Base-by-base conservation (phyloP, 176 grass and related monocot species). In the Stipa capillata region DNA sequence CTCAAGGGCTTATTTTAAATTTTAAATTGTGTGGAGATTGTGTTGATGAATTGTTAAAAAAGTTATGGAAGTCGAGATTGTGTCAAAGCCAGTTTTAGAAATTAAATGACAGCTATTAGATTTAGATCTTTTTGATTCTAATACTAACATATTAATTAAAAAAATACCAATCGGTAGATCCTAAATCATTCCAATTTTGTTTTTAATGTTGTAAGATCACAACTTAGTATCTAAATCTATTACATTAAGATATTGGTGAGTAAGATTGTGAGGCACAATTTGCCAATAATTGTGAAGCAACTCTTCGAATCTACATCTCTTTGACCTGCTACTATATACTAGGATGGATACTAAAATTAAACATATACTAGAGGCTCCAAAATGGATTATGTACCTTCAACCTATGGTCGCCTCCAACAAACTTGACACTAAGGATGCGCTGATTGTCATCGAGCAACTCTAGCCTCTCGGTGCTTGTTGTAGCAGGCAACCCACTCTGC, bases 401-500 rank as follows among this genome's bases (percentile, higher is more conserved):
- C 25, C 82, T 69, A 64, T 97, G 94, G 44, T 97, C 86, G 29
- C 94, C 85, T 25, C 91, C 94, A 47, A 93, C 81, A 69, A 97
- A 91, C 57, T 52, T 93, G 63, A 93, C 83, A 76, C 84, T 81
- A 31, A 97, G 81, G 65, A 91, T 92, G 73, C 82, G 91, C 25
- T 93, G 81, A 70, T 93, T 87, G 65, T 93, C 91, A 65, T 97
- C 88, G 12, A 97, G 72, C 31, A 79, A 51, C 74, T 97, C 94
- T 40, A 97, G 14, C 14, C 88, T 84, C 78, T 97, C 91, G 0
- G 75, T 97, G 77, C 91, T 97, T 51, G 85, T 83, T 20, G 88
- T 97, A 20, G 88, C 94, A n/a, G 94, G 88, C 14, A 93, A 53
- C 1, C 94, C 94, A 93, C 69, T 97, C 91, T 58, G 37, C 7